Base-by-base conservation (phyloP, 2,329 filamentous ascomycete species). In the Xylaria multiplex region DNA sequence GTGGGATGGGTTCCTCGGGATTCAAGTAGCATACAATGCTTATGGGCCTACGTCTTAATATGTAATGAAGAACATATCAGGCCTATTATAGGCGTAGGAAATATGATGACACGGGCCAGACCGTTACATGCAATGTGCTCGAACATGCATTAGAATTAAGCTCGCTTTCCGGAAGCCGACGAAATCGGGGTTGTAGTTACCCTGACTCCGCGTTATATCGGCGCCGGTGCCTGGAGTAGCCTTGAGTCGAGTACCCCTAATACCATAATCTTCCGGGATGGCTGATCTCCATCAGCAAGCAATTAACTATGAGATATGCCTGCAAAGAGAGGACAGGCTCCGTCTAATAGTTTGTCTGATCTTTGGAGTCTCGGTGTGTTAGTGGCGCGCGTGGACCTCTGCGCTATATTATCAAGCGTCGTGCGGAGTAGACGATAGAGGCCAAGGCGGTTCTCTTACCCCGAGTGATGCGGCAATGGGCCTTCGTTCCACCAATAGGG, bases 401-500 rank as follows among this genome's bases (percentile, higher is more conserved):
- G n/a, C n/a, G n/a, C 45, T 22, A 46, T 35, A 7, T 19, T 14
- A 40, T 40, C 6, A 13, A 50, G 49, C 7, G 9, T 56, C n/a
- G 58, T 52, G 63, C 50, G 45, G 63, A 65, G 56, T 56, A 50
- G 35, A 43, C 30, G 32, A 43, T 5, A 35, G 37, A 4, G 37
- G 40, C 30, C 30, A n/a, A 30, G 42, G 27, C 5, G 35, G 22
- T 27, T 27, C 35, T 24, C 27, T 50, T 7, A 37, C 45, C 46
- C 46, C 43, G n/a, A 40, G n/a, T 24, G n/a, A 32, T 24, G 45
- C 46, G 48, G 13, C n/a, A 46, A 54, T 52, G 22, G n/a, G 32
- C 53, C 52, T 40, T 42, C 35, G 50, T 66, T 66, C 54, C 53
- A 66, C 64, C 64, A 65, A 62, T 65, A 14, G 49, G 24, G n/a